Evolutionary conservation across 305 asterid species (phyloP).

Genomic region (Plantago coronopus): DNA sequence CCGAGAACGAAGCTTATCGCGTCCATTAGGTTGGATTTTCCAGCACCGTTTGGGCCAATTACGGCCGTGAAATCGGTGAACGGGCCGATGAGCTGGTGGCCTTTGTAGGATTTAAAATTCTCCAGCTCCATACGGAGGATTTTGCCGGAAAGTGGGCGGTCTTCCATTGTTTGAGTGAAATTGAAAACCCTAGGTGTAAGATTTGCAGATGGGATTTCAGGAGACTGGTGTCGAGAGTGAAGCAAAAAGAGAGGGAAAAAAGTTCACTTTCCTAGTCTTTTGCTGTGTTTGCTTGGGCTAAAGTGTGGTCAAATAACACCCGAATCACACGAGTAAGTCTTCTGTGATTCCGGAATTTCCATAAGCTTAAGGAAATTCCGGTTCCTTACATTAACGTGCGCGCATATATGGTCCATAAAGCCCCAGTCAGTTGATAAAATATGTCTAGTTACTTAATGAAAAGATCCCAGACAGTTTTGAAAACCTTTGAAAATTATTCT

Average conservation of each 20-base stretch:
- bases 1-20: constrained; percentile 98
- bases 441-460: too few species aligned
- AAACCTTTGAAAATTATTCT: too few species aligned
- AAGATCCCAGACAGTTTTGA: too few species aligned
- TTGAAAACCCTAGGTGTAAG: constrained; percentile 16
- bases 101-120: constrained; percentile 92
- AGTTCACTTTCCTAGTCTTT: not conserved
- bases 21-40: constrained; percentile 94
- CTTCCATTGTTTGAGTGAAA: constrained; percentile 36
- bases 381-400: too few species aligned
- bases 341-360: too few species aligned
- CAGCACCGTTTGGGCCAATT: constrained; percentile 96
- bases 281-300: too few species aligned
- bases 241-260: constrained; percentile 8
- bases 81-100: constrained; percentile 83
- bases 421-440: too few species aligned
- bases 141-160: constrained; percentile 51
- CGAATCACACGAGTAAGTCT: too few species aligned
- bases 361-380: too few species aligned
- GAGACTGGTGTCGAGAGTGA: not conserved
- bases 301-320: too few species aligned
- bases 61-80: constrained; percentile 92
- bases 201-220: not conserved
- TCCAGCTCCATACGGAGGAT: constrained; percentile 81
- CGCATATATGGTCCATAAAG: too few species aligned